Base-by-base conservation (phyloP, 257 asterid genomes). In the Mentha longifolia region DNA sequence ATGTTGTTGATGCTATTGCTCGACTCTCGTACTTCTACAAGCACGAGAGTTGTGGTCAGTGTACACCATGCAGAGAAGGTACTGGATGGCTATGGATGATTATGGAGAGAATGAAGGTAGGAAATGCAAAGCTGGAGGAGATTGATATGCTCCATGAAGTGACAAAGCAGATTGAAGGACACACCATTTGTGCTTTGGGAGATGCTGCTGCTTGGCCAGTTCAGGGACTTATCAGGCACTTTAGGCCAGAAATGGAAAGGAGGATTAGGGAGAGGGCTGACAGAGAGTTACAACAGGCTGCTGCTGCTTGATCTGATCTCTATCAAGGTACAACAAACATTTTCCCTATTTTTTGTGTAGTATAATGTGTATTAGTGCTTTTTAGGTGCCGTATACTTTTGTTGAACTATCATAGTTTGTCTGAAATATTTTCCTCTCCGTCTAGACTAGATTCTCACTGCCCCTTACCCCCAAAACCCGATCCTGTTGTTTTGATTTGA, bases 191-290 rank as follows among this genome's bases (percentile, higher is more conserved):
- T 85, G 98, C 99, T 1, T 80, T 95, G 83, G 98, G 99, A 22
- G 99, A 95, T 67, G 99, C 99, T 58, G 99, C 99, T 62, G 99
- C 98, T 72, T 95, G 99, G 99, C 99, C 99, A 2, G 99, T 95
- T 78, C 99, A 95, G 87, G 99, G 99, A 61, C 98, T 95, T 73
- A 92, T 95, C 70, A 81, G 99, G 87, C 98, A 95, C 83, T 95
- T 95, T 59, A 81, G 99, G 71, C 99, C 99, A 0, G 98, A 95
- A 84, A 83, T 95, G 58, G 99, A 95, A 68, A 80, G 98, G 79
- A 92, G 98, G 89, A 95, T 95, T 75, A 85, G 81, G 78, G 96
- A 88, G 85, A 92, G 83, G 15, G 98, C 99, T 0, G 96, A 89
- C 55, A 89, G 96, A 77, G 99, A 95, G 86, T 82, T 92, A 51